Conservation (phyloP, 768 basidiomycete species). For the Hygrocybe punicea region DNA sequence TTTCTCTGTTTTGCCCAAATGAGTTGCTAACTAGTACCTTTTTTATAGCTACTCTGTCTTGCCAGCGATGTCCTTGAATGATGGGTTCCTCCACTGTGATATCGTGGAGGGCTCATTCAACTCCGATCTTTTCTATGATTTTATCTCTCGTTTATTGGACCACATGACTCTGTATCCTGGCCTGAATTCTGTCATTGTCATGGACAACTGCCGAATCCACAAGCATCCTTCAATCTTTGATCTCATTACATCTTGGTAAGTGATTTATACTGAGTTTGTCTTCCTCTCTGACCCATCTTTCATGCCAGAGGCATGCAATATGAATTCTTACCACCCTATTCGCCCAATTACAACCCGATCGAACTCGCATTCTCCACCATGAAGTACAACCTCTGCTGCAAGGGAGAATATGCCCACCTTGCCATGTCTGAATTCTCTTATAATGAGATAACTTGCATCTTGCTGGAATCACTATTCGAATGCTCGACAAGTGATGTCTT, state of each 20-base stretch:
- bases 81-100: constrained; percentile 8
- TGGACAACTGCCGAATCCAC: constrained; percentile 41
- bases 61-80: constrained; percentile 1
- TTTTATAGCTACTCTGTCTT: constrained; percentile 1
- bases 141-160: constrained; percentile 1
- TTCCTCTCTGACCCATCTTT: too few species aligned
- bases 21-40: too few species aligned
- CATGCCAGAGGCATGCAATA: too few species aligned
- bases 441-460: background rate
- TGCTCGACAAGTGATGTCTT: background rate
- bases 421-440: constrained; percentile 5
- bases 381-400: constrained; percentile 18
- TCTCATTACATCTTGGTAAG: background rate
- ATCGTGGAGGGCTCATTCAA: constrained; percentile 3
- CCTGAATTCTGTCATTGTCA: too few species aligned
- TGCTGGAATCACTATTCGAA: background rate
- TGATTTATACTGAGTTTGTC: constrained; percentile 26
- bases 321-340: too few species aligned
- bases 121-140: background rate
- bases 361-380: constrained; percentile 23
- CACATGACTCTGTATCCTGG: constrained; percentile 35
- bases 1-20: too few species aligned
- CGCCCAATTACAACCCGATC: constrained; percentile 30
- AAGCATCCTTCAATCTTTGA: background rate
- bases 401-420: constrained; percentile 4